Conservation (phyloP, 176 grass and related monocot genomes). For the Carex parvula region DNA sequence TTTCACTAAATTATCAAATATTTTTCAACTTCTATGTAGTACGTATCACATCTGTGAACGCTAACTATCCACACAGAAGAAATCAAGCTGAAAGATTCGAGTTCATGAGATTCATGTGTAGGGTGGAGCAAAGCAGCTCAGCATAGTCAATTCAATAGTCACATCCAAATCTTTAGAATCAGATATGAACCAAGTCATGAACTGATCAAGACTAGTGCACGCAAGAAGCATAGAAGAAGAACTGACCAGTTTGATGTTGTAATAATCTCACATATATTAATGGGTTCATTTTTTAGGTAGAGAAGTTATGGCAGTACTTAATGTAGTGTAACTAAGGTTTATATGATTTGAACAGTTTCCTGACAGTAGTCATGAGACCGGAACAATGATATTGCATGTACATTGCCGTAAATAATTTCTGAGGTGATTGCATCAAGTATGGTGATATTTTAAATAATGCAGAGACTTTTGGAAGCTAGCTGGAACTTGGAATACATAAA, state of each 20-base stretch:
- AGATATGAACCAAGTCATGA: neutral
- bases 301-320: neutral
- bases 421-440: neutral
- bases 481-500: no score
- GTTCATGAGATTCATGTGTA: neutral
- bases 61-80: neutral
- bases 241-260: neutral
- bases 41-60: neutral
- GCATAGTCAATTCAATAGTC: neutral
- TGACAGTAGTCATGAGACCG: neutral
- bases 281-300: neutral
- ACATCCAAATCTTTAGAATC: neutral
- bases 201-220: neutral
- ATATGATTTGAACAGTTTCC: neutral
- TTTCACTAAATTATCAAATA: neutral
- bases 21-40: neutral
- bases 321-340: neutral
- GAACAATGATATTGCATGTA: neutral
- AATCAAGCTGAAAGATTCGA: neutral
- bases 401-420: neutral
- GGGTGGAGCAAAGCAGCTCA: neutral
- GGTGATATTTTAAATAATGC: neutral
- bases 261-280: neutral
- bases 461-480: no score
- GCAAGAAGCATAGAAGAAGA: neutral